Conservation (phyloP, 805 yeast species). For the Lipomyces spencermartinsiae region DNA sequence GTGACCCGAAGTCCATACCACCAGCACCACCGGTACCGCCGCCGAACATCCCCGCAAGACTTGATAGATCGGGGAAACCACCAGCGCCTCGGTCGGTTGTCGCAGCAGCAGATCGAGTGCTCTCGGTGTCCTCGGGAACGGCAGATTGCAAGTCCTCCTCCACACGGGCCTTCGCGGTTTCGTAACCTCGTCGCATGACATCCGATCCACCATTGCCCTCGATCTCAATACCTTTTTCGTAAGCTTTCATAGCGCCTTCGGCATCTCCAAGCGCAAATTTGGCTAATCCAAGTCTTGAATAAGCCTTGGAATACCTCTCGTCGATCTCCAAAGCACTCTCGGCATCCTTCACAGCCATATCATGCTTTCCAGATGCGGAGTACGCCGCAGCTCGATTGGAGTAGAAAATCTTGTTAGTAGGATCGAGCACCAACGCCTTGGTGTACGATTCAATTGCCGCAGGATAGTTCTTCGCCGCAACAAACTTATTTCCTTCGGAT, state of each 20-base stretch:
- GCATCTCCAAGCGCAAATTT: slow-evolving; percentile 93
- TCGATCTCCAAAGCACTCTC: slow-evolving; percentile 77
- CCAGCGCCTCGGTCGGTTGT: slow-evolving; percentile 40
- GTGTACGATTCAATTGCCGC: slow-evolving; percentile 80
- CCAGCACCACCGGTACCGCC: slow-evolving; percentile 61
- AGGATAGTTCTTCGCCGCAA: slow-evolving; percentile 75
- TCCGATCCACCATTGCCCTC: slow-evolving; percentile 87
- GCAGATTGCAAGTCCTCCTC: slow-evolving; percentile 61
- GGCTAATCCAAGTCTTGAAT: slow-evolving; percentile 93
- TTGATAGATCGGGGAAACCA: slow-evolving; percentile 80
- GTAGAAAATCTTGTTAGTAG: slow-evolving; percentile 78
- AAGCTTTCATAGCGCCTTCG: slow-evolving; percentile 87
- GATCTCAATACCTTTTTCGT: slow-evolving; percentile 80
- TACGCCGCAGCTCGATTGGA: slow-evolving; percentile 98
- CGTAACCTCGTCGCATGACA: slow-evolving; percentile 91
- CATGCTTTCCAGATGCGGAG: slow-evolving; percentile 76
- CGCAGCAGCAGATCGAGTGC: slow-evolving; percentile 18
- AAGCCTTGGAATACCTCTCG: slow-evolving; percentile 86
- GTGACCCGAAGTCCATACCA: slow-evolving; percentile 66
- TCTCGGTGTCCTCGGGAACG: slow-evolving; percentile 36
- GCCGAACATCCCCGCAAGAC: slow-evolving; percentile 63
- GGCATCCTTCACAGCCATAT: slow-evolving; percentile 82
- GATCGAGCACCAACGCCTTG: slow-evolving; percentile 72
- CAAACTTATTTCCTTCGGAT: slow-evolving; percentile 85
- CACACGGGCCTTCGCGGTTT: slow-evolving; percentile 87